Base-by-base conservation (phyloP, 2,329 filamentous ascomycete species). In the Fusarium agapanthi region DNA sequence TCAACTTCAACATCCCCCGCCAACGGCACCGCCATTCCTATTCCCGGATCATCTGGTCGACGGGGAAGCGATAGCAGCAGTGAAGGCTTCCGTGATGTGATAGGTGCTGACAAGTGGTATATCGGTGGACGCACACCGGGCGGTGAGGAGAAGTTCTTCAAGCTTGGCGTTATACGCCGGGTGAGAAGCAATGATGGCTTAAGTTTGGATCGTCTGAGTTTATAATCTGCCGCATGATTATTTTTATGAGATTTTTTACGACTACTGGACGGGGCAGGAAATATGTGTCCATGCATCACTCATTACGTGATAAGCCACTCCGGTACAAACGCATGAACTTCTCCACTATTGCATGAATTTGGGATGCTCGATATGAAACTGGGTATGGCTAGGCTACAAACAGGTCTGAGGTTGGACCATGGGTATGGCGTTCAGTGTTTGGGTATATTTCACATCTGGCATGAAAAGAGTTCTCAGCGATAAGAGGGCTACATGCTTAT, bases 81-180 rank as follows among this genome's bases (percentile, higher is more conserved):
- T 59, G 93, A 95, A 77, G 93, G 92, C 4, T 95, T 95, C 80
- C 85, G 92, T 58, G 92, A 95, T 69, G 91, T 90, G 40, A 81
- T 90, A 54, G 92, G 91, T 5, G 88, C 89, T 4, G 93, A 95
- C 73, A 94, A 93, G 82, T 94, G 92, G 91, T 95, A 95, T 77
- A 93, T 95, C 61, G 93, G 93, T 28, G 93, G 93, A 12, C 85
- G 92, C 78, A 95, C 92, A 34, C 92, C 92, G 3, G 87, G 84
- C 3, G 93, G 93, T n/a, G 93, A 95, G 77, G 93, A 95, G 80
- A 89, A 89, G 77, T 95, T 94, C 83, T 95, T 95, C 81, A 94
- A 94, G 83, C 83, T 95, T 48, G 92, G 92, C 47, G 92, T 95
- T 72, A 90, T 95, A 54, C 88, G 90, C 79, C 84, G 92, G 61